Evolutionary conservation across 2,329 filamentous ascomycete genomes (phyloP), one percentile per base, ranked within the genome.

Genomic region (Fusarium redolens): DNA sequence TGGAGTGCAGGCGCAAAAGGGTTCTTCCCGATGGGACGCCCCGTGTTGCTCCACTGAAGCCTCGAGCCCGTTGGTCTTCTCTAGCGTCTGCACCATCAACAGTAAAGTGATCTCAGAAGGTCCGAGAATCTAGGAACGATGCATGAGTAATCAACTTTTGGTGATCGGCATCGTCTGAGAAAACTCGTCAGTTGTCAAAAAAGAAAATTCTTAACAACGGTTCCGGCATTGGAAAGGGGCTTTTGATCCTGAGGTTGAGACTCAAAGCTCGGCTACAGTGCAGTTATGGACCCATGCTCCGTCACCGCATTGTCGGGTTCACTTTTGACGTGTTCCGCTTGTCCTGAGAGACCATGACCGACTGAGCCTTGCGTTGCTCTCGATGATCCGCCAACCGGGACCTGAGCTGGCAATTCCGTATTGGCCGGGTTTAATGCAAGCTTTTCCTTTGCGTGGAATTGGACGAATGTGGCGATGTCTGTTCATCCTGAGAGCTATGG

Each of bases 1-100:
- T 77, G 75, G 75, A 75, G 75, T 72, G 45, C 65, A 72, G 59
- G 52, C 58, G 72, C 59, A 65, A 67, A 69, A 78, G 74, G 77
- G 75, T 70, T 78, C 73, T 60, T 76, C 75, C 77, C 77, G 75
- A 75, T 76, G 75, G 76, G 71, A 76, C 69, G 69, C 75, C 66
- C 73, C 73, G 69, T 68, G 65, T 31, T 64, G 50, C 65, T 72
- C 77, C 75, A 73, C 75, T 33, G 22, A 55, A 71, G 64, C 65
- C 60, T 75, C n/a, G 54, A 74, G 64, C 61, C 61, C 48, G 55
- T 72, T 71, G 56, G 33, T 40, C 52, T 41, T 73, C 57, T 75
- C 40, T 64, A 69, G 69, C 61, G 62, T 72, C 67, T 54, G 61
- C 59, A 59, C 68, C 57, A 28, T 61, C 63, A 61, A 63, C 48